Conservation (phyloP, 345 rosid genomes). For the Lepidium aucheri region DNA sequence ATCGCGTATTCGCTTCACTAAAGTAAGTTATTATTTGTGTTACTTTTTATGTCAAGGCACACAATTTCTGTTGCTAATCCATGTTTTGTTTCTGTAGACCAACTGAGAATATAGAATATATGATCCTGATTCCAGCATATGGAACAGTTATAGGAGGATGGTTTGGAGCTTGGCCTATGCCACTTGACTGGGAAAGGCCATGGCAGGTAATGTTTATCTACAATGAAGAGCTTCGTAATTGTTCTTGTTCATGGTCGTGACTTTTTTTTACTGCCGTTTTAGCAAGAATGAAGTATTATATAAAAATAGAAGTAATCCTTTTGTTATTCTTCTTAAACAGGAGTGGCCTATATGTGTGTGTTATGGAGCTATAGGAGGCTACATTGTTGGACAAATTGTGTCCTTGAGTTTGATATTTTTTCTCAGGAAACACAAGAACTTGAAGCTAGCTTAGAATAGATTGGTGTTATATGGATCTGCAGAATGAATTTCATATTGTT, state of each 20-base stretch:
- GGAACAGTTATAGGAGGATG: constrained; percentile 85
- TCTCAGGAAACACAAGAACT: constrained; percentile 15
- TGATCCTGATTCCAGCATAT: constrained; percentile 69
- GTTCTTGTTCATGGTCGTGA: background rate
- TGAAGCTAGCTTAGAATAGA: constrained; percentile 21
- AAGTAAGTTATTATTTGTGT: constrained; percentile 34
- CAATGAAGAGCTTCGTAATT: background rate
- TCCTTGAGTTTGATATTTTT: constrained; percentile 28
- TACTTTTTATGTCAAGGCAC: background rate
- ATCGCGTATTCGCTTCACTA: constrained; percentile 45
- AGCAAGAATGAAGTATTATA: background rate
- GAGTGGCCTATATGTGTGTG: constrained; percentile 92
- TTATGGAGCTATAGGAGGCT: constrained; percentile 63
- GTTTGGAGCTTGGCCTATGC: constrained; percentile 99
- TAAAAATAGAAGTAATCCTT: background rate
- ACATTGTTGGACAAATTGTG: constrained; percentile 40
- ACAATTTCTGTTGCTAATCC: background rate
- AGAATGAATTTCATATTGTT: background rate
- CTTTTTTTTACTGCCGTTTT: background rate
- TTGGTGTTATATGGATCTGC: background rate
- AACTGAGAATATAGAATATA: constrained; percentile 43
- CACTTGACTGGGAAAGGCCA: constrained; percentile 97
- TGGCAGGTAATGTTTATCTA: constrained; percentile 61
- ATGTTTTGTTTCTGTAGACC: constrained; percentile 36
- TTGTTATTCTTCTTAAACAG: constrained; percentile 24